Evolutionary conservation across 306 rosid genomes (phyloP), one percentile per base, ranked within the genome.

Genomic region (Crotalaria pallida): DNA sequence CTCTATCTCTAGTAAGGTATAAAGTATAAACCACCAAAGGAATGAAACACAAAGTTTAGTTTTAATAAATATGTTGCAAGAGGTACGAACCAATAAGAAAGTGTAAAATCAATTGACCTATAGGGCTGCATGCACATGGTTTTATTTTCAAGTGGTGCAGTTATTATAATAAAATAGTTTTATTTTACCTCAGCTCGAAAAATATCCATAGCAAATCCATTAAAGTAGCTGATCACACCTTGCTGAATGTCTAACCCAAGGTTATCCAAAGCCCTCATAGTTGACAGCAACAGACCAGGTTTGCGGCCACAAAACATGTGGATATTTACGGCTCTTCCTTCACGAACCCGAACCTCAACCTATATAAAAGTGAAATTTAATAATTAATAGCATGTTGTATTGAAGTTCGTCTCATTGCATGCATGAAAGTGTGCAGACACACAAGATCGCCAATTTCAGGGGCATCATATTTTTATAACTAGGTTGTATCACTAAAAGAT

Each of bases 151-250:
- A 12, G 33, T 6, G 13, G 45, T 10, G 17, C 19, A 57, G 43
- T 33, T 4, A 9, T 24, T 22, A 51, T 13, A 6, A 45, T 3
- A 9, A 31, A 71, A 58, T 56, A 47, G 47, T 21, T 1, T 7
- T 47, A 48, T 3, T 8, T 52, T 53, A 87, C 96, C 91, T 90
- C 85, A 10, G 93, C 93, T 11, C 85, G 84, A 74, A 90, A 87
- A 52, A 90, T 72, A 40, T 90, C 94, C 79, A 90, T 73, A 67
- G 87, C 89, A 57, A 90, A 90, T 18, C 94, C 96, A 79, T 87
- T 85, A 81, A 85, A 84, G 65, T 88, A 88, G 80, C 94, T 88
- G 43, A 88, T 81, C 26, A 88, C 91, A 38, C 86, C 94, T 45
- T 88, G 94, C 69, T 88, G 94, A 65, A 85, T 75, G 62, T 88